Base-by-base conservation (phyloP, 2,329 filamentous ascomycete genomes). In the Sphaerulina musiva region DNA sequence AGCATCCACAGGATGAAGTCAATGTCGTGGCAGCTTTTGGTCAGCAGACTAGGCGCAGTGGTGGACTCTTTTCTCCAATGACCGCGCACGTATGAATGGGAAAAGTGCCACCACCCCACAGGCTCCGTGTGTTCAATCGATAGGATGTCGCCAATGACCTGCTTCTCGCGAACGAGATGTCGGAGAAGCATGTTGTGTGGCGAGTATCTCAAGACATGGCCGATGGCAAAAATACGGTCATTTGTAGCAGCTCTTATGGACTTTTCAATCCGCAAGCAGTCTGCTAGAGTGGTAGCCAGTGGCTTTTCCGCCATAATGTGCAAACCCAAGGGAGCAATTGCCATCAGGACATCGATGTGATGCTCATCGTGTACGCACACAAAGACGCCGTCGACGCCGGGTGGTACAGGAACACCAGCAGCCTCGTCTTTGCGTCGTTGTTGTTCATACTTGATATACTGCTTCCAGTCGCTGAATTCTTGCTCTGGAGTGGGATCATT, bases 221-320 rank as follows among this genome's bases (percentile, higher is more conserved):
- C 92, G 53, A 97, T 89, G 0, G 89, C 90, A 69, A 97, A 95
- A 41, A 97, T 77, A 0, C 64, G 66, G 40, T 63, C 61, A 8
- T 63, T 59, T 23, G 59, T 26, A 4, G 26, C 43, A 14, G 53
- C 38, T 67, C 50, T 52, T 41, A 66, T 56, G 7, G 66, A 64
- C 56, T 64, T 62, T 45, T 68, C 66, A 64, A 95, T 92, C 42
- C 76, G 77, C 36, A 95, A 74, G 67, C 90, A 96, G 64, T 93
- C 89, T 14, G 78, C 70, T 29, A 97, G 74, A 0, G 81, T 86
- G 20, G 89, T 89, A 0, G 90, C 89, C 51, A 98, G 74, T 2
- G 93, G 93, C 73, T 98, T 98, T 76, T 98, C 93, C 69, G 90
- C 95, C 78, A 96, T 87, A 59, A 97, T 83, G 69, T 96, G 90